A percentile compares a stretch with the other conserved stretches of the same genome.
Conservation (phyloP, 2,329 filamentous ascomycete genomes). For the Metarhizium rileyi region DNA sequence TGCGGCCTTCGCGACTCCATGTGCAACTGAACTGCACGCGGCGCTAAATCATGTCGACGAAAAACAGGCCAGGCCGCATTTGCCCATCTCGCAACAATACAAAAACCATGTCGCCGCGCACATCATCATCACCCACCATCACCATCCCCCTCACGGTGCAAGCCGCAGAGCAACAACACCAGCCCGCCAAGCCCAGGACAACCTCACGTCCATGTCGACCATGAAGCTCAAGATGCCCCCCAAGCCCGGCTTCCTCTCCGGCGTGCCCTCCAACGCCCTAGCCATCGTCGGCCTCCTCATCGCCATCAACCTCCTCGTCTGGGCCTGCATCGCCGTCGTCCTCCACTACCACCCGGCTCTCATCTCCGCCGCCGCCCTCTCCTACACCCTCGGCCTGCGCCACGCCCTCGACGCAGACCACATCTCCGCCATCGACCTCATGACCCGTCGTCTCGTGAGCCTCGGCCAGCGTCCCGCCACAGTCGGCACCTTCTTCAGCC, state of each 20-base stretch:
- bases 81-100: no score
- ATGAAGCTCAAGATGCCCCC: slow-evolving; percentile 14
- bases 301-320: slow-evolving; percentile 42
- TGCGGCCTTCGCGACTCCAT: not conserved
- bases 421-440: slow-evolving; percentile 76
- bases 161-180: no score
- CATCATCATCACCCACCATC: no score
- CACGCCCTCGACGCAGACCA: slow-evolving; percentile 99
- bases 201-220: no score
- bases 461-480: slow-evolving; percentile 79
- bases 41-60: no score
- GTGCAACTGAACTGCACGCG: no score
- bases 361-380: slow-evolving; percentile 70
- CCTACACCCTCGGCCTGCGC: slow-evolving; percentile 80
- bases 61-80: no score
- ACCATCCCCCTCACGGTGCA: no score
- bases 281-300: slow-evolving; percentile 42
- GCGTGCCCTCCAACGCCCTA: slow-evolving; percentile 26
- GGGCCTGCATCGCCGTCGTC: slow-evolving; percentile 43
- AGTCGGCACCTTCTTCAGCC: slow-evolving; percentile 87
- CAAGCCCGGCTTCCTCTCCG: slow-evolving; percentile 22
- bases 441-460: slow-evolving; percentile 82
- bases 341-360: slow-evolving; percentile 49
- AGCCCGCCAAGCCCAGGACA: no score
- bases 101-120: no score